phyloP scores from a whole-genome alignment of 805 yeast genomes.

The Hemisphaericaspora nanyangensis region DNA sequence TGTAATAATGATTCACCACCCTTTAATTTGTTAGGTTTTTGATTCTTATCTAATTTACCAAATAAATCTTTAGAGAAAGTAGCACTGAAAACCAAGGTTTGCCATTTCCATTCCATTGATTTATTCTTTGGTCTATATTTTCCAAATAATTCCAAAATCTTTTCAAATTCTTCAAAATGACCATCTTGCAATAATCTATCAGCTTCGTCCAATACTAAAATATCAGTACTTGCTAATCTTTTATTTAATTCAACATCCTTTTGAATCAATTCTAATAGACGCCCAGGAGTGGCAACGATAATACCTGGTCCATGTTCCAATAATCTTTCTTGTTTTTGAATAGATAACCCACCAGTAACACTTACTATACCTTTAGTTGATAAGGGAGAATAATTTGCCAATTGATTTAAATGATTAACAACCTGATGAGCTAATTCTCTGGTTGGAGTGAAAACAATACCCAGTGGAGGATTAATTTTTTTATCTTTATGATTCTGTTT shows the following conservation, averaged over 20 bases:
- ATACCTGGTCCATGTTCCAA: constrained; percentile 72
- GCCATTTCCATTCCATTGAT: constrained; percentile 48
- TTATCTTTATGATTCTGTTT: constrained; percentile 15
- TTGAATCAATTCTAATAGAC: constrained; percentile 78
- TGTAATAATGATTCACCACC: constrained; percentile 38
- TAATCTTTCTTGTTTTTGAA: constrained; percentile 87
- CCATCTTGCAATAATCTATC: constrained; percentile 94
- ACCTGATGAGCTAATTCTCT: constrained; percentile 96
- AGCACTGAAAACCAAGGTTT: constrained; percentile 92
- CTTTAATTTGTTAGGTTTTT: constrained; percentile 17
- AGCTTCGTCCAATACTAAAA: constrained; percentile 86
- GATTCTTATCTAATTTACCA: constrained; percentile 56
- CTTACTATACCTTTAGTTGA: constrained; percentile 59
- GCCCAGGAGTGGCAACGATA: constrained; percentile 93
- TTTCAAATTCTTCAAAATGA: constrained; percentile 89
- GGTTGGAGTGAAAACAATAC: constrained; percentile 88
- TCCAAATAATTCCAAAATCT: constrained; percentile 60
- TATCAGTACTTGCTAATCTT: constrained; percentile 44
- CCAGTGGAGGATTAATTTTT: constrained; percentile 50
- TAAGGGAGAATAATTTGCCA: constrained; percentile 52
- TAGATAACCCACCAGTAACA: constrained; percentile 91
- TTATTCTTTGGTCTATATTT: constrained; percentile 43
- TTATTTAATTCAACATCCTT: constrained; percentile 46
- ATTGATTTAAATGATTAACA: constrained; percentile 62
- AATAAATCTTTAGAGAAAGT: constrained; percentile 84